Base-by-base conservation (phyloP, 2,329 filamentous ascomycete genomes). In the Cladosporium sp. region DNA sequence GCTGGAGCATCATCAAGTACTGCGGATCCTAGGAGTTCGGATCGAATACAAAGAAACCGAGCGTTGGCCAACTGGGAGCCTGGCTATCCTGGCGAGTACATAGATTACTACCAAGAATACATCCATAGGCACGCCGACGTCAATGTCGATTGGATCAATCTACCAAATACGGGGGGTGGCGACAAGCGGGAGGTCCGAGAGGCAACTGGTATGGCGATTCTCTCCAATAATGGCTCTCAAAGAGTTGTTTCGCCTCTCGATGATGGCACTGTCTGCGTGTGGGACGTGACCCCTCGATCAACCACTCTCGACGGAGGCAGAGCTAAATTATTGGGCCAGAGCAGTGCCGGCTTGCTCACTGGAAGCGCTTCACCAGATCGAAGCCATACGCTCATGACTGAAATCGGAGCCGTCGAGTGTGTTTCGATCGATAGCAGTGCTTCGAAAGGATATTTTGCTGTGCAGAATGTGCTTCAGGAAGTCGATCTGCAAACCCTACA, bases 51-150 rank as follows among this genome's bases (percentile, higher is more conserved):
- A 51, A 65, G 70, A 10, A 78, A 80, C 25, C 84, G 88, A 58
- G 85, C 91, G 65, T 81, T 91, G 73, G 88, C 89, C 5, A 92
- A 92, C 70, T 97, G 93, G 93, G 92, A 97, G 70, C 91, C 91
- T 0, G 87, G 86, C 0, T 92, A 90, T 68, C 86, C 88, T 0
- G 80, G 79, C 5, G 93, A 97, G 78, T 82, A 82, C 48, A 83
- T 93, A 23, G 88, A 91, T 58, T 97, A 92, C 90, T 97, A 96
- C 76, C 86, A 91, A 64, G 93, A 97, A 77, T 97, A 93, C 74
- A 89, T 96, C 68, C 91, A 93, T 62, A 85, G 93, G 36, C 85
- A 93, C 77, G 92, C 88, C 0, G 88, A 89, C 0, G 83, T 92
- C n/a, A 84, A 84, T 16, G 81, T 92, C 62, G 89, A 85, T 71